Base-by-base conservation (phyloP, 495 filamentous ascomycete species). In the Neurospora sp. region DNA sequence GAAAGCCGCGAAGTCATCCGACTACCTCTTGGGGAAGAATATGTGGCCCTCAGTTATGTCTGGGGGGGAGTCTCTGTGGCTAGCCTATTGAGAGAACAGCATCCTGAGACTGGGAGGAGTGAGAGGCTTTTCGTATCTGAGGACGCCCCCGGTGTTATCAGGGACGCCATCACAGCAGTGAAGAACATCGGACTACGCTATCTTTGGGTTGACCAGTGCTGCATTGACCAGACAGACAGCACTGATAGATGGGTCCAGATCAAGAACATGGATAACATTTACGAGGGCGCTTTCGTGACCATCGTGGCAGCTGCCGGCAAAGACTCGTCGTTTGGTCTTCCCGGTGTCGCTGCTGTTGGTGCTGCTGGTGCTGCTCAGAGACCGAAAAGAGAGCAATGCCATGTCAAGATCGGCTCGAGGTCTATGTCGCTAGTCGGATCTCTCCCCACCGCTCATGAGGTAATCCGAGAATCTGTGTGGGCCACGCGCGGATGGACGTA, bases 401-500 rank as follows among this genome's bases (percentile, higher is more conserved):
- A 70, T 69, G 42, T 71, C 71, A 14, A 72, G 69, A 20, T 69
- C 48, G 23, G 71, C 70, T n/a, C n/a, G n/a, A 7, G 35, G 5
- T 37, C 35, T 48, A 54, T 69, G 72, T 23, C 73, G 75, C 12
- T 27, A 42, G 37, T 31, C 35, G 27, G 16, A 10, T n/a, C 41
- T 11, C 48, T 70, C 39, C 62, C 18, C 20, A 31, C 11, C 35
- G 18, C 16, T 69, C 71, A 72, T 18, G 14, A 71, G 35, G 14
- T 46, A 79, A 59, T 18, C 12, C 35, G 39, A 70, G 9, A 76
- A 75, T 1, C 74, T 72, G 44, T 35, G 54, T 82, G 81, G 81
- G 76, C 80, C 70, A 77, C 72, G 10, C 70, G 81, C 5, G 80
- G 73, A 10, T 83, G 80, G 81, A 83, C 81, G 20, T 84, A 80